Percentiles rank a stretch among this genome's conserved stretches.
Conservation (phyloP, 495 filamentous ascomycete species). For the Penicillium diatomitis region DNA sequence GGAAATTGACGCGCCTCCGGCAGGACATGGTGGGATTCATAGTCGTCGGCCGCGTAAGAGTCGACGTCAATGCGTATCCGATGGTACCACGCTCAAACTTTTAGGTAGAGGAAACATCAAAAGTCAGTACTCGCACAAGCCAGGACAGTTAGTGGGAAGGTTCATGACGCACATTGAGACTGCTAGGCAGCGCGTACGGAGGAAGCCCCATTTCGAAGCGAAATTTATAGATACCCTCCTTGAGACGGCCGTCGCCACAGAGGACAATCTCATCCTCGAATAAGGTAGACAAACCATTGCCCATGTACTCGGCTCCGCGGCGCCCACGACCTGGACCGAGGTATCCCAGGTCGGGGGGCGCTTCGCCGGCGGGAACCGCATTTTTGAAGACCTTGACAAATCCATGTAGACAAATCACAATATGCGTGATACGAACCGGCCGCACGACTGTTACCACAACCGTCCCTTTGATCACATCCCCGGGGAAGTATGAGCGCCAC, state of each 20-base stretch:
- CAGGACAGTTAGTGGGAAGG: background rate
- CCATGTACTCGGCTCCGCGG: slow-evolving; percentile 58
- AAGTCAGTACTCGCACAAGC: background rate
- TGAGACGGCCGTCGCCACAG: slow-evolving; percentile 82
- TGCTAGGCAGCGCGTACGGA: slow-evolving; percentile 73
- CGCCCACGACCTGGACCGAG: slow-evolving; percentile 45
- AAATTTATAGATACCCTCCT: slow-evolving; percentile 82
- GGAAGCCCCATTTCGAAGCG: slow-evolving; percentile 81
- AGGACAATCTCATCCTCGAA: slow-evolving; percentile 88
- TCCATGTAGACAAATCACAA: slow-evolving; percentile 80
- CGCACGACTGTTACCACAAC: slow-evolving; percentile 76
- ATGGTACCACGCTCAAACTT: slow-evolving; percentile 95
- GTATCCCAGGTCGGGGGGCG: slow-evolving; percentile 35
- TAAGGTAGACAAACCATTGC: slow-evolving; percentile 73
- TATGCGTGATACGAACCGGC: slow-evolving; percentile 78
- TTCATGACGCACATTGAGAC: slow-evolving; percentile 66
- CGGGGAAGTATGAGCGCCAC: slow-evolving; percentile 72
- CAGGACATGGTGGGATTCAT: slow-evolving; percentile 71
- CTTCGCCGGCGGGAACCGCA: slow-evolving; percentile 55
- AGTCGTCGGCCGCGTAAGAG: slow-evolving; percentile 79
- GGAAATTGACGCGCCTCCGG: slow-evolving; percentile 67
- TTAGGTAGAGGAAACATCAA: slow-evolving; percentile 11
- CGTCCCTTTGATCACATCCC: slow-evolving; percentile 58
- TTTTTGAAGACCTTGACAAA: slow-evolving; percentile 82
- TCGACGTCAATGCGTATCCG: slow-evolving; percentile 81